A percentile compares a stretch with the other conserved stretches of the same genome.
phyloP scores from a whole-genome alignment of 1,284 basidiomycete genomes.

The Puccinia hordei region DNA sequence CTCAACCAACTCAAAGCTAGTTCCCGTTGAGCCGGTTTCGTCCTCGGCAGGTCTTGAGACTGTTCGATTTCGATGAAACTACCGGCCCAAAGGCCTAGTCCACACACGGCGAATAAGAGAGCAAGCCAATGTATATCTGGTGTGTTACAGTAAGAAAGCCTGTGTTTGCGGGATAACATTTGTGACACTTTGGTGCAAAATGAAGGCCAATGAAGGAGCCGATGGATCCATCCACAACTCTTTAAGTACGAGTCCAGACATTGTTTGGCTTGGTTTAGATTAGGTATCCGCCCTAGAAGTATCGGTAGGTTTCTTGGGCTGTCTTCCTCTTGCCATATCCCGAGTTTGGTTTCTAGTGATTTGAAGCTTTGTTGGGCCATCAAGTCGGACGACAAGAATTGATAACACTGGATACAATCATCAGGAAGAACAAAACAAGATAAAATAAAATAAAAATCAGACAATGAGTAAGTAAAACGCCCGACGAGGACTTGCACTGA shows the following conservation, averaged over 20 bases:
- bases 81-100: constrained; percentile 28
- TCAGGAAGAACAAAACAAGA: background rate
- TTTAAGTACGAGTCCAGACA: constrained; percentile 13
- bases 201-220: constrained; percentile 31
- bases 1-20: constrained; percentile 24
- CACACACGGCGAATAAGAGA: constrained; percentile 39
- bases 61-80: background rate
- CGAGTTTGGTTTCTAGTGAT: constrained; percentile 9
- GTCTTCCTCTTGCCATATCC: constrained; percentile 21
- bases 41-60: constrained; percentile 9
- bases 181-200: constrained; percentile 17
- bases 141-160: background rate
- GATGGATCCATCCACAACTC: constrained; percentile 33
- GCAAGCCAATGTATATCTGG: constrained; percentile 25
- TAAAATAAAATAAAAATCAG: background rate
- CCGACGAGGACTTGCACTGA: background rate
- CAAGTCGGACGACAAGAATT: constrained; percentile 15
- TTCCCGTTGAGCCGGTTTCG: background rate
- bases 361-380: constrained; percentile 7
- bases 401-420: constrained; percentile 1
- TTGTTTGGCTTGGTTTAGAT: constrained; percentile 5
- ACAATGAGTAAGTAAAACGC: background rate
- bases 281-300: constrained; percentile 10
- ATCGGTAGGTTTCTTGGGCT: constrained; percentile 12
- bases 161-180: background rate